Percentiles rank a stretch among this genome's conserved stretches.
phyloP scores from a whole-genome alignment of 2,329 filamentous ascomycete species.

The Chalaropsis thielavioides region DNA sequence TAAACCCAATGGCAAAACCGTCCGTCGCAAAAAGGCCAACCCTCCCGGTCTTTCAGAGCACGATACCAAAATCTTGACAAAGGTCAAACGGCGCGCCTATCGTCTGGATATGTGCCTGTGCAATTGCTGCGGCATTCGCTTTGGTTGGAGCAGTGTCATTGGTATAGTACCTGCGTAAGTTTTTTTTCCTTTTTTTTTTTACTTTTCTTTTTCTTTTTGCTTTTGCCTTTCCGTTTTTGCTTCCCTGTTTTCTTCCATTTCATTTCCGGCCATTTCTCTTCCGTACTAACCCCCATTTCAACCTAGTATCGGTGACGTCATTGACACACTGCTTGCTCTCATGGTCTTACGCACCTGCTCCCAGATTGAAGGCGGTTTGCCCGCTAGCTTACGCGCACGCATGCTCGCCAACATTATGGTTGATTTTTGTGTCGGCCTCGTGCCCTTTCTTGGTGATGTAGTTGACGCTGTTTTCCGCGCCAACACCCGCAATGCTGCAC shows the following conservation, averaged over 20 bases:
- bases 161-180: constrained; percentile 69
- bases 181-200: background rate
- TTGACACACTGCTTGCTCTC: constrained; percentile 59
- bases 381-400: constrained; percentile 39
- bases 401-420: constrained; percentile 73
- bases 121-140: constrained; percentile 63
- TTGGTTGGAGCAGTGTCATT: constrained; percentile 82
- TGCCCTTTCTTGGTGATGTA: constrained; percentile 64
- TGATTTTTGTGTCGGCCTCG: constrained; percentile 59
- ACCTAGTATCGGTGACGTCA: constrained; percentile 53
- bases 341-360: constrained; percentile 60
- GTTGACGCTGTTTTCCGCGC: constrained; percentile 58
- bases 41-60: constrained; percentile 70
- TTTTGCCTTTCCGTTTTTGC: background rate
- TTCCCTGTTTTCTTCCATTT: background rate
- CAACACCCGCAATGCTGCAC: constrained; percentile 61
- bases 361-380: constrained; percentile 64
- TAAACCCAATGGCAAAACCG: constrained; percentile 53
- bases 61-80: constrained; percentile 69
- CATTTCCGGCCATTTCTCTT: background rate
- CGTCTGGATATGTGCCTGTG: constrained; percentile 73
- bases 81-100: constrained; percentile 75
- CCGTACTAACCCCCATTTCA: too few relatives aligned
- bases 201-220: background rate
- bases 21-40: constrained; percentile 73